These are phyloP conservation scores for Phytopythium aichiense DNA, from an alignment of 352 stramenopile genomes.

Conservation along the genomic window DNA sequence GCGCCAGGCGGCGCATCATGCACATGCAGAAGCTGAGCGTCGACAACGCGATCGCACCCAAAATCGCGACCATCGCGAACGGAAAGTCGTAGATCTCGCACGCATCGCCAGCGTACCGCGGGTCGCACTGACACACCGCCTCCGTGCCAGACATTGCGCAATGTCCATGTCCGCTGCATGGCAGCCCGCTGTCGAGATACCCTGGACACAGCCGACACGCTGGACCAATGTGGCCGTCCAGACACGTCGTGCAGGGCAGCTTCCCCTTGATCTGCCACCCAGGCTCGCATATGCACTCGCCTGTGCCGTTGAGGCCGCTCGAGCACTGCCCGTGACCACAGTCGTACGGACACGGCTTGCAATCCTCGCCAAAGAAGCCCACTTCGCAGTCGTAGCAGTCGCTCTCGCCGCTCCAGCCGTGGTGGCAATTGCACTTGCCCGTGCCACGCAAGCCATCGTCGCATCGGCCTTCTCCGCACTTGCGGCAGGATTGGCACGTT, in stretches of 20 bases:
- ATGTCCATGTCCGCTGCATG: conserved; percentile 66
- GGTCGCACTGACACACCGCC: conserved; percentile 68
- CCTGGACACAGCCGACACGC: conserved; percentile 69
- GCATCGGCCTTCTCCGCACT: conserved; percentile 76
- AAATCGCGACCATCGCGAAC: conserved; percentile 73
- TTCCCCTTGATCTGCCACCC: conserved; percentile 64
- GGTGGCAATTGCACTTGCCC: conserved; percentile 80
- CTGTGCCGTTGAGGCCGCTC: conserved; percentile 74
- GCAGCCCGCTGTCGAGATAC: conserved; percentile 63
- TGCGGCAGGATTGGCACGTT: conserved; percentile 64
- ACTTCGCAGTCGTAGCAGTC: conserved; percentile 85
- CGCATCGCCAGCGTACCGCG: conserved; percentile 60
- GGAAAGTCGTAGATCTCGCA: conserved; percentile 87
- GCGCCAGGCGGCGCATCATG: conserved; percentile 74
- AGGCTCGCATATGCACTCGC: conserved; percentile 70
- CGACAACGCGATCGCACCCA: conserved; percentile 75
- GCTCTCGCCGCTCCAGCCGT: conserved; percentile 61
- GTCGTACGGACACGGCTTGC: conserved; percentile 55
- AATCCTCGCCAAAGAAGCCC: conserved; percentile 79
- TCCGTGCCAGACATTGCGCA: conserved; percentile 51
- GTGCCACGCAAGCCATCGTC: conserved; percentile 74
- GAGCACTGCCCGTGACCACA: conserved; percentile 74
- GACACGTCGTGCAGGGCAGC: conserved; percentile 66
- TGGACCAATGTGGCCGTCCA: conserved; percentile 71
- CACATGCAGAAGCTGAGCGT: conserved; percentile 86